Percentiles rank a stretch among this genome's conserved stretches.
phyloP scores from a whole-genome alignment of 495 filamentous ascomycete species.

The Lichina pygmaea region DNA sequence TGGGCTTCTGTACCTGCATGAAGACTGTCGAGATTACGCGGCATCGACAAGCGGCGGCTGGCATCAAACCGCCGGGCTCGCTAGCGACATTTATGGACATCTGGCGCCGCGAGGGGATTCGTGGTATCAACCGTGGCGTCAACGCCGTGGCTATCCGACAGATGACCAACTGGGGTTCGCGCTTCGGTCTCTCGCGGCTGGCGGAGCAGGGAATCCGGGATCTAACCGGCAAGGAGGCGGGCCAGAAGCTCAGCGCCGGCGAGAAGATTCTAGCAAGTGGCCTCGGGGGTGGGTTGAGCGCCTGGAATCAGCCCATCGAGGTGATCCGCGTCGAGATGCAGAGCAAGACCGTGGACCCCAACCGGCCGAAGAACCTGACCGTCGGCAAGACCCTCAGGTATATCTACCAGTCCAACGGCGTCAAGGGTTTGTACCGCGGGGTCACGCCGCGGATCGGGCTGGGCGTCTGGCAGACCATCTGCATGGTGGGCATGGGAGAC shows the following conservation, averaged over 20 bases:
- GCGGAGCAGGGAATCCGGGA: slow-evolving; percentile 73
- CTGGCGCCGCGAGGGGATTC: slow-evolving; percentile 79
- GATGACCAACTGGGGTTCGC: slow-evolving; percentile 96
- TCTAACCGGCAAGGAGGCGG: slow-evolving; percentile 51
- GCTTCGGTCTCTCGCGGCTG: slow-evolving; percentile 76
- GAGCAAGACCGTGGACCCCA: slow-evolving; percentile 90
- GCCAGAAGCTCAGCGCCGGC: slow-evolving; percentile 40
- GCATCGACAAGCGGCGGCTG: slow-evolving; percentile 68
- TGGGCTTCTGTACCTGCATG: slow-evolving; percentile 99
- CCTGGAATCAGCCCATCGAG: slow-evolving; percentile 99
- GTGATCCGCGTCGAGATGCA: slow-evolving; percentile 99
- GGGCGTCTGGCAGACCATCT: slow-evolving; percentile 97
- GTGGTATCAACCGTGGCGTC: slow-evolving; percentile 91
- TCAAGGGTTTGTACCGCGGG: slow-evolving; percentile 87
- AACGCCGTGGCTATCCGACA: slow-evolving; percentile 96
- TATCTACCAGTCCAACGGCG: slow-evolving; percentile 68
- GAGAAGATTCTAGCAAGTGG: slow-evolving; percentile 83
- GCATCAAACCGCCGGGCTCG: slow-evolving; percentile 64
- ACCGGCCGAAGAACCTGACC: slow-evolving; percentile 94
- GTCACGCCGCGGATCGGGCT: slow-evolving; percentile 83
- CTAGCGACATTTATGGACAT: slow-evolving; percentile 92
- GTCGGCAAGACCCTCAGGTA: slow-evolving; percentile 81
- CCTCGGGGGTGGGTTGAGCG: slow-evolving; percentile 75
- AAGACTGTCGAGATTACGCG: slow-evolving; percentile 99
- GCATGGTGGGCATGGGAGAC: slow-evolving; percentile 98